Evolutionary conservation across 257 asterid species (phyloP).

Genomic region (Fraxinus excelsior): DNA sequence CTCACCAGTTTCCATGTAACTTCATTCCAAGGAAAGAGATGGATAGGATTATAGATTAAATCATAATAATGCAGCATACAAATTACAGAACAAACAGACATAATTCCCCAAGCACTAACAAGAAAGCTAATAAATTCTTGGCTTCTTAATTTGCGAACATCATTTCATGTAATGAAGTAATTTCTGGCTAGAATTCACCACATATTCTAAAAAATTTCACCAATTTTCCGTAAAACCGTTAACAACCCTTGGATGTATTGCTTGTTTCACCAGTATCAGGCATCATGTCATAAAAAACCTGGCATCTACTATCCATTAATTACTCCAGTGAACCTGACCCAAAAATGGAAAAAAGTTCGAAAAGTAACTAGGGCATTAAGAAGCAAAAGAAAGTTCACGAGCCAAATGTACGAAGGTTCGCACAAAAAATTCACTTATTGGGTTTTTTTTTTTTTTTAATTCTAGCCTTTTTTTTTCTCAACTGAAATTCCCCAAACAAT

Average conservation of each 20-base stretch:
- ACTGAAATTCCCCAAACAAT: no score
- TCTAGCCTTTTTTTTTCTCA: no score
- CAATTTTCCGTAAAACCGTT: background rate
- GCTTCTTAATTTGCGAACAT: background rate
- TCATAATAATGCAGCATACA: background rate
- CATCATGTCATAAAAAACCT: background rate
- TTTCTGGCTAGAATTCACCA: background rate
- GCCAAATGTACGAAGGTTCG: background rate
- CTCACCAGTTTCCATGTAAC: conserved; percentile 42
- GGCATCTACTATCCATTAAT: background rate
- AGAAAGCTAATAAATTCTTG: background rate
- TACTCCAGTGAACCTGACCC: background rate
- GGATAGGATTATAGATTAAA: conserved; percentile 21
- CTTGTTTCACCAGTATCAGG: background rate
- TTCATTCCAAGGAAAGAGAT: conserved; percentile 39
- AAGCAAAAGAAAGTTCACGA: background rate
- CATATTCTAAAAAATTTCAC: background rate
- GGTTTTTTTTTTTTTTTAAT: no score
- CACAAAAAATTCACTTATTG: no score
- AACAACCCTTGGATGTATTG: background rate
- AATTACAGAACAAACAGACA: background rate
- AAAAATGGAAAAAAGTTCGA: background rate
- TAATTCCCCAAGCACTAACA: conserved; percentile 9
- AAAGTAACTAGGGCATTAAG: conserved; percentile 12
- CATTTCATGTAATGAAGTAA: background rate